Base-by-base conservation (phyloP, 495 filamentous ascomycete species). In the Podospora anserina region DNA sequence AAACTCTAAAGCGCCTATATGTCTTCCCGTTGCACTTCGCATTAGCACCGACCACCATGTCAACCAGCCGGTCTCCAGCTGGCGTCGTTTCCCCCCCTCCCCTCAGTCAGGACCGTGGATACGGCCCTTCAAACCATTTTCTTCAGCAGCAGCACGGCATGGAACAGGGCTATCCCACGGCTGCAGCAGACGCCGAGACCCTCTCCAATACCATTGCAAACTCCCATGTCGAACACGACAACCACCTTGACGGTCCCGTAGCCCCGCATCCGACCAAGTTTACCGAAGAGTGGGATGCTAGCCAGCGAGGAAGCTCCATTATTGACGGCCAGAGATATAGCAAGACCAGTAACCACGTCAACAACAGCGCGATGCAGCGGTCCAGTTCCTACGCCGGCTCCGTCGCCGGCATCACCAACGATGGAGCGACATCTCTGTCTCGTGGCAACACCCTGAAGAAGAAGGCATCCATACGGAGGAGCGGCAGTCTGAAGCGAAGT, bases 401-500 rank as follows among this genome's bases (percentile, higher is more conserved):
- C 30, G 74, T 65, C 4, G 62, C 32, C 15, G 68, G 64, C 34
- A 66, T 69, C 60, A 71, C 74, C 23, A 78, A 77, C 19, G 73
- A 77, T 16, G 79, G 79, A 11, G 61, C 74, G 2, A 64, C 70
- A 26, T 72, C 77, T 20, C 84, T 91, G 18, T 89, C 91, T 57
- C 83, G 93, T 60, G 85, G 89, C 58, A 88, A 90, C 59, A 97
- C 93, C 2, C 80, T 98, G 69, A 92, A 90, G 78, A 97, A 98
- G 84, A 92, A 91, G 79, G 82, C 82, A 5, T 96, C 93, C 7
- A 70, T 97, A 54, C 88, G 88, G 62, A 86, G 89, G 70, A 88
- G 83, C 63, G 86, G 82, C 6, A 96, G 92, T 71, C 75, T 96
- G 76, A 92, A 90, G 76, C 88, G 94, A 67, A 92, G 88, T 75